A percentile compares a stretch with the other conserved stretches of the same genome.
These are phyloP conservation scores for Beauveria pseudobassiana DNA, from an alignment of 2,329 filamentous ascomycete species.

Conservation along the genomic window DNA sequence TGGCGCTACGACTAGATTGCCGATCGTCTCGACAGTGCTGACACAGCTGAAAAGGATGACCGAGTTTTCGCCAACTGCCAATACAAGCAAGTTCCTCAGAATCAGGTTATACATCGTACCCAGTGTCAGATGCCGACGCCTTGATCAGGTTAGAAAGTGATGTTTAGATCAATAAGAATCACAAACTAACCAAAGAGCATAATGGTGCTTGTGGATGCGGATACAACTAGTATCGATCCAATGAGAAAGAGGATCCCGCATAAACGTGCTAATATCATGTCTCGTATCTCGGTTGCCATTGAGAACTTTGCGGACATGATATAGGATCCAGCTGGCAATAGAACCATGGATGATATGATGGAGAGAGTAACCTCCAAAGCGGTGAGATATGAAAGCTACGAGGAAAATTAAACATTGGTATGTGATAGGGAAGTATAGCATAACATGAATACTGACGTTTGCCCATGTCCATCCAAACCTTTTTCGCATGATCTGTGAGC, in stretches of 20 bases:
- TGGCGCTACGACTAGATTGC: background rate
- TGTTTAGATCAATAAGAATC: background rate
- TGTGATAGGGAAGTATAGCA: background rate
- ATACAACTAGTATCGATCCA: background rate
- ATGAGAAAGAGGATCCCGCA: background rate
- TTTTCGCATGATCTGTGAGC: background rate
- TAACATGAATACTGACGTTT: background rate
- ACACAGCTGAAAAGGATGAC: background rate
- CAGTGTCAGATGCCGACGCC: background rate
- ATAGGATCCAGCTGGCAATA: background rate
- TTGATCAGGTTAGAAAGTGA: background rate
- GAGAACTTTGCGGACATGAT: background rate
- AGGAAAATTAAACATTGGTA: background rate
- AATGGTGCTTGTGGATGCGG: background rate
- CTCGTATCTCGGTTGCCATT: background rate
- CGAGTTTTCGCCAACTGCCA: background rate
- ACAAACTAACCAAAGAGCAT: background rate
- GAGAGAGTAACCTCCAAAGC: background rate
- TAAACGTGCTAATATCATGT: background rate
- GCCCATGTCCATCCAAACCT: conserved; percentile 7
- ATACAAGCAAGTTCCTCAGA: background rate
- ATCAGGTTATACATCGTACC: background rate
- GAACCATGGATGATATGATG: background rate
- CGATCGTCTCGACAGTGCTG: background rate
- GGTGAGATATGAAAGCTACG: background rate